Conservation (phyloP, 768 basidiomycete genomes). For the Clitopilus hobsonii region DNA sequence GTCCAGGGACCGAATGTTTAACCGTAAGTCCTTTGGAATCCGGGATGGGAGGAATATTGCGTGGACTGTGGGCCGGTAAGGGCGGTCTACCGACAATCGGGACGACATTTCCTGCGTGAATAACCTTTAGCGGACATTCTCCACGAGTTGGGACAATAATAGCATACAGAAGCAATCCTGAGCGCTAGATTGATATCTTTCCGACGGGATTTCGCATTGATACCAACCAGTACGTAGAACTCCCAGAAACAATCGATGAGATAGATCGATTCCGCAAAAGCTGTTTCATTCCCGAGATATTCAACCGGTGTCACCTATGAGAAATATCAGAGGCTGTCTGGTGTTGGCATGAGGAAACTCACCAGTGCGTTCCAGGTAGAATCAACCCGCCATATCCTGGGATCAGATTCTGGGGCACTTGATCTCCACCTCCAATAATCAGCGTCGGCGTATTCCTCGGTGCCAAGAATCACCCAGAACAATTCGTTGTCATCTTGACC, state of each 20-base stretch:
- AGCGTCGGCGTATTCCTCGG: slow-evolving; percentile 69
- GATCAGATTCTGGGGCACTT: slow-evolving; percentile 30
- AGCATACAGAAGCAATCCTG: slow-evolving; percentile 47
- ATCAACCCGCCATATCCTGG: slow-evolving; percentile 61
- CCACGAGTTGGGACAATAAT: background rate
- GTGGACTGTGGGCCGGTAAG: slow-evolving; percentile 73
- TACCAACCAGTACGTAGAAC: slow-evolving; percentile 69
- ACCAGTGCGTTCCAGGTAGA: slow-evolving; percentile 32
- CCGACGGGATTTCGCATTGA: slow-evolving; percentile 55
- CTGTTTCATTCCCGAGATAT: slow-evolving; percentile 34
- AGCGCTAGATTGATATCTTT: slow-evolving; percentile 61
- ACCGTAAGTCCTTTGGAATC: slow-evolving; percentile 64
- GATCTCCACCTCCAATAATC: slow-evolving; percentile 80
- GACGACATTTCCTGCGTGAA: slow-evolving; percentile 46
- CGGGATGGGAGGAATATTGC: slow-evolving; percentile 69
- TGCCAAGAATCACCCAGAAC: slow-evolving; percentile 87
- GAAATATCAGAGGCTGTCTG: slow-evolving; percentile 1
- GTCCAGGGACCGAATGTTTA: slow-evolving; percentile 67
- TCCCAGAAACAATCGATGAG: slow-evolving; percentile 79
- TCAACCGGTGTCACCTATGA: slow-evolving; percentile 43
- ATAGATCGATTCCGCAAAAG: slow-evolving; percentile 45
- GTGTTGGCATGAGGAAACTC: slow-evolving; percentile 14
- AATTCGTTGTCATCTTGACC: slow-evolving; percentile 66
- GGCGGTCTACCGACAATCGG: slow-evolving; percentile 46
- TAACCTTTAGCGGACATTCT: slow-evolving; percentile 1